These are phyloP conservation scores for Xylaria sp. DNA, from an alignment of 2,329 filamentous ascomycete species.

Conservation along the genomic window DNA sequence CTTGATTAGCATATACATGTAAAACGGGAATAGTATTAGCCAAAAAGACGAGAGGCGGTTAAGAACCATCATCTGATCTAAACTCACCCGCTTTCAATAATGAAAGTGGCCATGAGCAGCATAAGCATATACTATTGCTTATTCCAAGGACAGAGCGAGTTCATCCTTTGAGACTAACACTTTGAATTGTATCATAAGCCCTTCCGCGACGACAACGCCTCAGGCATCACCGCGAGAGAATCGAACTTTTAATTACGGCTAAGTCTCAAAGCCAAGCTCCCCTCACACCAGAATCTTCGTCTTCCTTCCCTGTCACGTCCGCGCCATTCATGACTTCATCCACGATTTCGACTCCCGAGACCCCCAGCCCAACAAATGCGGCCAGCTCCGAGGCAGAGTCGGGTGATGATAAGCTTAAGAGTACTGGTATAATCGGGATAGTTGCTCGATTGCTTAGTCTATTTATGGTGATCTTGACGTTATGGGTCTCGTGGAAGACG, in stretches of 20 bases:
- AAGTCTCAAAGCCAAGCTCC: neutral
- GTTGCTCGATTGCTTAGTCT: conserved; percentile 1
- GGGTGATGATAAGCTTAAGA: neutral
- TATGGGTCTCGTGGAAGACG: conserved; percentile 12
- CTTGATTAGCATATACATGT: neutral
- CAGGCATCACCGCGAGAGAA: neutral
- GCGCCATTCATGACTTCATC: neutral
- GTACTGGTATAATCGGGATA: conserved; percentile 6
- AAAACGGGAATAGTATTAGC: neutral
- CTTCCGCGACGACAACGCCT: neutral
- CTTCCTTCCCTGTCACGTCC: neutral
- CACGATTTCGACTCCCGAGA: neutral
- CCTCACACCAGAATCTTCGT: neutral
- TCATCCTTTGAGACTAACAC: neutral
- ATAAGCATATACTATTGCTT: neutral
- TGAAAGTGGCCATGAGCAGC: neutral
- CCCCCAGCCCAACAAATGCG: neutral
- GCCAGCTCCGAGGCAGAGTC: neutral
- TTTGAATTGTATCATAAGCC: neutral
- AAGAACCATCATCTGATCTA: neutral
- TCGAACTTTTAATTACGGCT: neutral
- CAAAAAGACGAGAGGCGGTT: neutral
- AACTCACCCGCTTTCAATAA: neutral
- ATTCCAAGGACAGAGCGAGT: neutral
- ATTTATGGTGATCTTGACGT: conserved; percentile 5